A percentile compares a stretch with the other conserved stretches of the same genome.
phyloP scores from a whole-genome alignment of 2,329 filamentous ascomycete species.

The Beauveria bassiana region DNA sequence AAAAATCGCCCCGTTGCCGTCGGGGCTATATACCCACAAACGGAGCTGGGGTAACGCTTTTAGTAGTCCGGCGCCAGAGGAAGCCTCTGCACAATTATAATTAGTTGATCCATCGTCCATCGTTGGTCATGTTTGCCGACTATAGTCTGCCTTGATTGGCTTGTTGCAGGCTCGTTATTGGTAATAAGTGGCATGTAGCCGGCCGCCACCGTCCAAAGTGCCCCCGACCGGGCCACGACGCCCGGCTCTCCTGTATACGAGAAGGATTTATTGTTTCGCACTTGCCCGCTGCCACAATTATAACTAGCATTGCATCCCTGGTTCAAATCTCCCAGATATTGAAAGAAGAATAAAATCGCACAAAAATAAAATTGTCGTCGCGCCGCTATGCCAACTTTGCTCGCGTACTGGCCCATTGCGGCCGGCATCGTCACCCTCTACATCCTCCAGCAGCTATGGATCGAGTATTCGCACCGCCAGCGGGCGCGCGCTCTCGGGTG shows the following conservation, averaged over 20 bases:
- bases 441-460: background rate
- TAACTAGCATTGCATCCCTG: background rate
- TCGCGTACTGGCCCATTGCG: constrained; percentile 2
- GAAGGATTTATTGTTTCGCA: background rate
- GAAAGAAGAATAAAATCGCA: background rate
- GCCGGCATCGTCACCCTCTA: background rate
- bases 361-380: background rate
- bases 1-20: background rate
- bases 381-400: background rate
- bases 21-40: background rate
- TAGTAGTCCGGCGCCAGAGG: background rate
- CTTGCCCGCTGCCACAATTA: background rate
- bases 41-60: background rate
- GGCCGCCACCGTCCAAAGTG: background rate
- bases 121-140: background rate
- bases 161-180: background rate
- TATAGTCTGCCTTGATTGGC: background rate
- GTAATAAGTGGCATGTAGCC: background rate
- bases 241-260: background rate
- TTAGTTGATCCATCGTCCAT: too few relatives aligned
- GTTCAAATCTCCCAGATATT: background rate
- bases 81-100: background rate
- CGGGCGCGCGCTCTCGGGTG: background rate
- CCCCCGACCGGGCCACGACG: background rate
- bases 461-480: background rate